Base-by-base conservation (phyloP, 192 early-diverging fungal genomes). In the Cetraspora pellucida region DNA sequence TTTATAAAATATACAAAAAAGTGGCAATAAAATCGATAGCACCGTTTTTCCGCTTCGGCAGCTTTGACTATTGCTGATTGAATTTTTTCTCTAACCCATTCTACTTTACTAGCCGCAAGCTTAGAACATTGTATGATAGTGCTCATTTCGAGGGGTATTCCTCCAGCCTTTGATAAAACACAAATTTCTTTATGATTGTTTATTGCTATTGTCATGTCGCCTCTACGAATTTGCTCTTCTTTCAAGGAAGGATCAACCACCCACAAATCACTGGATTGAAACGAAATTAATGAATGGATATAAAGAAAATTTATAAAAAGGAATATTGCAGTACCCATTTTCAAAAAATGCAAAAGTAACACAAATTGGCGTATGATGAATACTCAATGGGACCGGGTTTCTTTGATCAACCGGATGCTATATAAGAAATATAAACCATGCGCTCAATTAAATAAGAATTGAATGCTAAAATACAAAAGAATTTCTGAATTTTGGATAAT, bases 291-390 rank as follows among this genome's bases (percentile, higher is more conserved):
- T 55, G 9, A 3, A 17, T 19, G 19, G 21, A 50, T 19, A 30
- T 21, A 55, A 54, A 4, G 13, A 54, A 54, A 10, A 28, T 7
- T 28, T 3, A 55, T 19, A 17, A 37, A 23, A 47, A 10, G 3
- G n/a, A 23, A 10, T 25, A 16, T 69, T n/a, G 28, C 45, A 44
- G 13, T 50, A 23, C 21, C 67, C 43, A 52, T 69, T 84, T 58
- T 93, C 92, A 82, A 97, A 96, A 79, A 99, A 95, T 2, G 88
- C 95, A 86, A 99, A 98, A 46, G 96, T 89, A 27, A 94, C 86
- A 78, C 93, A 96, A 19, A 98, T 92, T 37, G 98, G 98, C 68
- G 95, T 93, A 82, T 99, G 97, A 77, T 98, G 95, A 23, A 99
- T 87, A 78, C 93, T 95, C 44, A 99, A 85, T 8, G 98, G 95